Conservation (phyloP, 495 filamentous ascomycete species). For the Aspergillus bridgeri region DNA sequence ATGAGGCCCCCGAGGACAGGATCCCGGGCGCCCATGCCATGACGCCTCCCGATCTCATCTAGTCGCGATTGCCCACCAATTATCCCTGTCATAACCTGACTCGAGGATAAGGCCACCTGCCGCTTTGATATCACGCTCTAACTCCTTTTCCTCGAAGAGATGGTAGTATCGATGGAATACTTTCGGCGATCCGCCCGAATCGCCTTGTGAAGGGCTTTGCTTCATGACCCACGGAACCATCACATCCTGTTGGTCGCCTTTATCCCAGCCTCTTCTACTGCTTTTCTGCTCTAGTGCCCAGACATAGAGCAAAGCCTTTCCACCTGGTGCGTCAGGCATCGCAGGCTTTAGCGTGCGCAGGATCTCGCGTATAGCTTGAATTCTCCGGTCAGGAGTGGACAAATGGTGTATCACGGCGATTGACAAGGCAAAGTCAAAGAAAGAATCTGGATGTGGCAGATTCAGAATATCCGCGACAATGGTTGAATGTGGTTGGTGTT, state of each 20-base stretch:
- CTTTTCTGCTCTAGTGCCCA: constrained; percentile 93
- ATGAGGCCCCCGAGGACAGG: constrained; percentile 34
- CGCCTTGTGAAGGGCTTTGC: constrained; percentile 17
- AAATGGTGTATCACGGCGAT: constrained; percentile 95
- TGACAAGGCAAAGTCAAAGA: constrained; percentile 90
- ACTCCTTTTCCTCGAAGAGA: constrained; percentile 80
- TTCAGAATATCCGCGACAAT: constrained; percentile 69
- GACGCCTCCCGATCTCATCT: constrained; percentile 18
- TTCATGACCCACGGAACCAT: constrained; percentile 94
- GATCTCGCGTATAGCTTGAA: constrained; percentile 69
- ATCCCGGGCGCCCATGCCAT: constrained; percentile 25
- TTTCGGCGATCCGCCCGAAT: constrained; percentile 24
- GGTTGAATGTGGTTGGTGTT: constrained; percentile 59
- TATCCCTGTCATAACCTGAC: constrained; percentile 93
- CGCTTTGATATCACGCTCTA: constrained; percentile 72
- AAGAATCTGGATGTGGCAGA: constrained; percentile 62
- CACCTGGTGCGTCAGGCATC: constrained; percentile 36
- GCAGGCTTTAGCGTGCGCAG: constrained; percentile 60
- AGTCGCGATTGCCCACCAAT: constrained; percentile 85
- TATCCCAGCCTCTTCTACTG: constrained; percentile 89
- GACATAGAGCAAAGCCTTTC: constrained; percentile 81
- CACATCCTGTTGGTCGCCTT: constrained; percentile 81
- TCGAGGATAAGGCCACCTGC: constrained; percentile 76
- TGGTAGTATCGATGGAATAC: constrained; percentile 91
- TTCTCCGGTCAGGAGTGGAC: constrained; percentile 72